Base-by-base conservation (phyloP, 768 basidiomycete species). In the Mycena indigotica region DNA sequence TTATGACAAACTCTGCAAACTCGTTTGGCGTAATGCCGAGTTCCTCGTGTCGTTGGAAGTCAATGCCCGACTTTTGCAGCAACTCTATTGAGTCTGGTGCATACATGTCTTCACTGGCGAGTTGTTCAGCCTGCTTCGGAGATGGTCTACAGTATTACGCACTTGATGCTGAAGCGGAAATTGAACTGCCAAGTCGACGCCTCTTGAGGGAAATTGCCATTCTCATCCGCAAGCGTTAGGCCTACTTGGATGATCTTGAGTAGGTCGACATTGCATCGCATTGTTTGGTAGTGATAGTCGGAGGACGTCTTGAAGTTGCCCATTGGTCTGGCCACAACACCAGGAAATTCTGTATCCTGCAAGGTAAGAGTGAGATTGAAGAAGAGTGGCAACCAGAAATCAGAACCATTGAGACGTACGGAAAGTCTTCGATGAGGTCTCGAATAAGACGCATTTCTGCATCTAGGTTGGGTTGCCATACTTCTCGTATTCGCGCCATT, bases 101-200 rank as follows among this genome's bases (percentile, higher is more conserved):
- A 71, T 91, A 98, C 93, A 98, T 98, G 75, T 99, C 97, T 53
- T 97, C 92, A 67, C 95, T 98, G 69, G 56, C 60, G 57, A 63
- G 60, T 64, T 35, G 44, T 40, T 3, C 24, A 50, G 25, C 32
- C 10, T 35, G 30, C 16, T 38, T 35, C n/a, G 23, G 25, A 48
- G 24, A 28, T 3, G 23, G 4, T n/a, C 25, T 17, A 13, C 51
- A 25, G 49, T 28, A 48, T 13, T 5, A 78, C 88, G 64, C 69
- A 95, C 96, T 84, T 84, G 60, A 95, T 75, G 72, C 84, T 91
- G 73, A 98, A 99, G 69, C 83, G 84, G 78, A 99, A 98, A 73
- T 99, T 99, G 78, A 99, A 99, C 73, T 99, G 97, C 97, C 97
- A 99, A 52, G 95, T 97, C 28, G 91, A 90, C 30, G 88, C 84